Evolutionary conservation across 1,139 yeast genomes (phyloP).

Genomic region (Hemisphaericaspora xylanilytica): DNA sequence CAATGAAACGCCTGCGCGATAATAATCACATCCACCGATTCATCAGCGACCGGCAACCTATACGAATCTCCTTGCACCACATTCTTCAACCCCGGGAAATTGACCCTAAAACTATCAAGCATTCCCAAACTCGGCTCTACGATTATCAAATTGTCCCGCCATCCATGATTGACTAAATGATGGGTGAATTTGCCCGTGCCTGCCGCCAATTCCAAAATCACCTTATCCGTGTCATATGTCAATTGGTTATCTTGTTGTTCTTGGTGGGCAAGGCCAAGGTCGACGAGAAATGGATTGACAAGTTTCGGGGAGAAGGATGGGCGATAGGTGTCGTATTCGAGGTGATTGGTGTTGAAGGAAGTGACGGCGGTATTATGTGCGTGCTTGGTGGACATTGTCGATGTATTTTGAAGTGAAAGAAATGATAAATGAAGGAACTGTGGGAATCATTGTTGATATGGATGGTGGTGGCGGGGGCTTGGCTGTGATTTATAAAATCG

Average conservation of each 20-base stretch:
- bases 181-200: conserved; percentile 69
- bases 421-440: no score
- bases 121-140: conserved; percentile 65
- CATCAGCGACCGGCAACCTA: conserved; percentile 45
- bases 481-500: no score
- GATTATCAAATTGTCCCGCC: conserved; percentile 34
- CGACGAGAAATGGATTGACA: conserved; percentile 45
- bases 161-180: conserved; percentile 42
- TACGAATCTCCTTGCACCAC: conserved; percentile 45
- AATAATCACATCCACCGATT: conserved; percentile 50
- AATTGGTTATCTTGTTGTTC: conserved; percentile 10
- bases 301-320: conserved; percentile 52
- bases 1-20: conserved; percentile 70
- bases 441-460: no score
- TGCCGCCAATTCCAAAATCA: conserved; percentile 55
- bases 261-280: conserved; percentile 28
- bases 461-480: no score
- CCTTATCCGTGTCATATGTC: conserved; percentile 22
- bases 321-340: conserved; percentile 53
- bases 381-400: neutral
- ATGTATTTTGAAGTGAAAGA: no score
- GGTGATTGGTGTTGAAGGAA: conserved; percentile 55
- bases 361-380: conserved; percentile 33
- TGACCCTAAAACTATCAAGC: conserved; percentile 46
- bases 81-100: conserved; percentile 47